phyloP scores from a whole-genome alignment of 2,329 filamentous ascomycete genomes.

The Colletotrichum destructivum region DNA sequence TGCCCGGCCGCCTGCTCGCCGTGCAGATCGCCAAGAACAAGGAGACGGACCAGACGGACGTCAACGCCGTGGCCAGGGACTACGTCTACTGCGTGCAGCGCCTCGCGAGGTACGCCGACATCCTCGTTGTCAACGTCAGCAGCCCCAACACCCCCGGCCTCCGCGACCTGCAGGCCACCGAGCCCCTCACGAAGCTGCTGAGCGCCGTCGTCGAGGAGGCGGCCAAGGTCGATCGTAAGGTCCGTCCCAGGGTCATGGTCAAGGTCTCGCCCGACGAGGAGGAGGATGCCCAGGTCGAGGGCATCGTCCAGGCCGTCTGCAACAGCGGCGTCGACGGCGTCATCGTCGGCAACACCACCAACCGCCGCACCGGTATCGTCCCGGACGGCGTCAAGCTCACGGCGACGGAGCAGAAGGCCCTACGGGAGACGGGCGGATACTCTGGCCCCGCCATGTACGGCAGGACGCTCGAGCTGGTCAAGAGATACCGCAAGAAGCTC shows the following conservation, averaged over 20 bases:
- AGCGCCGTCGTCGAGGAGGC: slow-evolving; percentile 87
- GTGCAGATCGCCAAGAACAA: slow-evolving; percentile 99
- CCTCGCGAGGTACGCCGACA: slow-evolving; percentile 90
- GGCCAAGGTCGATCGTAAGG: slow-evolving; percentile 75
- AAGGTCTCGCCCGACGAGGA: slow-evolving; percentile 98
- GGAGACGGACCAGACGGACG: slow-evolving; percentile 86
- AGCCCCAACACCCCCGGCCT: slow-evolving; percentile 96
- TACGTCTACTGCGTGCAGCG: slow-evolving; percentile 92
- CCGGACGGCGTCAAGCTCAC: slow-evolving; percentile 78
- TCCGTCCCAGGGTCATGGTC: slow-evolving; percentile 90
- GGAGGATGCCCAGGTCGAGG: slow-evolving; percentile 84
- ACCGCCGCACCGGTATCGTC: slow-evolving; percentile 80
- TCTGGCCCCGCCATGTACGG: slow-evolving; percentile 92
- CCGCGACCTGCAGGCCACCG: slow-evolving; percentile 86
- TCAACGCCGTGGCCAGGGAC: slow-evolving; percentile 83
- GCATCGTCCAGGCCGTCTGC: slow-evolving; percentile 89
- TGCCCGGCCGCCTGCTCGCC: slow-evolving; percentile 81
- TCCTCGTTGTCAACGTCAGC: slow-evolving; percentile 98
- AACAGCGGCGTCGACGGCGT: slow-evolving; percentile 91
- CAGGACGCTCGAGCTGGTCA: slow-evolving; percentile 83
- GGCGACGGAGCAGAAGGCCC: slow-evolving; percentile 74
- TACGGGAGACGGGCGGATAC: slow-evolving; percentile 88
- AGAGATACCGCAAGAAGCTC: slow-evolving; percentile 80
- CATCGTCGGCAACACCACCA: slow-evolving; percentile 98
- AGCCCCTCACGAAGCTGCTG: slow-evolving; percentile 85